Evolutionary conservation across 352 stramenopile genomes (phyloP).

Genomic region (Nothophytophthora sp.): DNA sequence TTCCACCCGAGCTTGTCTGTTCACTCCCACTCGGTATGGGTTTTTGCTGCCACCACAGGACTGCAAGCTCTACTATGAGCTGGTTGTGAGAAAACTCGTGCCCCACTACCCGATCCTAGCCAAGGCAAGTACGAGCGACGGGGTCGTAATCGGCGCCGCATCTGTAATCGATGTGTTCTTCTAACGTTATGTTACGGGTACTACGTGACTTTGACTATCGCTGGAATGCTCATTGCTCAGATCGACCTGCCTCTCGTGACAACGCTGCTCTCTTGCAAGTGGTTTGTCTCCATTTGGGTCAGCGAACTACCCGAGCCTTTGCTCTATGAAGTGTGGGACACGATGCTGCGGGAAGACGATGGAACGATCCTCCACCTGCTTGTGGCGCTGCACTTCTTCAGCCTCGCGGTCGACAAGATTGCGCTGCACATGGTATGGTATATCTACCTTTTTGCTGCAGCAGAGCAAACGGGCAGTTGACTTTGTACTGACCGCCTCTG

Average conservation of each 20-base stretch:
- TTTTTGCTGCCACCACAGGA: slow-evolving; percentile 34
- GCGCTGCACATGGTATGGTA: slow-evolving; percentile 39
- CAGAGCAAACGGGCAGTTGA: no score
- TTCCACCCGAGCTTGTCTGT: no score
- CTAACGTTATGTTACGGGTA: no score
- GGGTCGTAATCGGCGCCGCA: not conserved
- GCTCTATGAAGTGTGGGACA: slow-evolving; percentile 60
- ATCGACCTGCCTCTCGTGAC: slow-evolving; percentile 58
- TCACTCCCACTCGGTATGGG: no score
- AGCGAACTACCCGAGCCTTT: slow-evolving; percentile 48
- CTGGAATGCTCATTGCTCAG: no score
- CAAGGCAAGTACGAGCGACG: slow-evolving; percentile 23
- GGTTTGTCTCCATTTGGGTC: slow-evolving; percentile 78
- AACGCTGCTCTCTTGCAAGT: slow-evolving; percentile 73
- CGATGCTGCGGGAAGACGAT: slow-evolving; percentile 51
- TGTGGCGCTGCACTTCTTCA: slow-evolving; percentile 59
- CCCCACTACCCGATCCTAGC: slow-evolving; percentile 48
- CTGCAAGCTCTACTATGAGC: slow-evolving; percentile 55
- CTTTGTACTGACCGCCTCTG: not conserved
- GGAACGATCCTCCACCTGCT: slow-evolving; percentile 66
- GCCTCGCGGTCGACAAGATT: slow-evolving; percentile 41
- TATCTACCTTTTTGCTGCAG: no score
- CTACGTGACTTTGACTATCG: no score
- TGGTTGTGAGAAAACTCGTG: slow-evolving; percentile 56
- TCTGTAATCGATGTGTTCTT: no score